These are phyloP conservation scores for Ceratocystiopsis minuta DNA, from an alignment of 2,329 filamentous ascomycete species.

Conservation along the genomic window DNA sequence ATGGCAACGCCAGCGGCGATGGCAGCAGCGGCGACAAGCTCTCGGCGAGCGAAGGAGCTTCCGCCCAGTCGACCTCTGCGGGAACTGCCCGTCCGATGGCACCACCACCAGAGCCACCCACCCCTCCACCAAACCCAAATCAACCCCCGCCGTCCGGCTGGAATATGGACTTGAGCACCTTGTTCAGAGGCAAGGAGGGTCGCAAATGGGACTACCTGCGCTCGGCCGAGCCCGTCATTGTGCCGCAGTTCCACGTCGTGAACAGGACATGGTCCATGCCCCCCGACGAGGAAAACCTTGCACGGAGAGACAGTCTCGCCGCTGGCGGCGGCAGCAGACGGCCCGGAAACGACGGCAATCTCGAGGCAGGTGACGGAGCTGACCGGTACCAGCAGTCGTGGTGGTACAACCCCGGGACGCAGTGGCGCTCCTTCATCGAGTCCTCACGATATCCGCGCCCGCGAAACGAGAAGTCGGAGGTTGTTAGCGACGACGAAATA, in stretches of 20 bases:
- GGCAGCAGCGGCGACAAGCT: too few species aligned
- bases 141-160: too few species aligned
- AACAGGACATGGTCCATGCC: not conserved
- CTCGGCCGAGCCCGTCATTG: slow-evolving; percentile 40
- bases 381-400: slow-evolving; percentile 1
- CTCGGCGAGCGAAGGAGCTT: too few species aligned
- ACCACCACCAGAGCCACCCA: too few species aligned
- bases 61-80: too few species aligned
- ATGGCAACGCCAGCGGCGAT: too few species aligned
- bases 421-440: slow-evolving; percentile 35
- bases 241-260: slow-evolving; percentile 18
- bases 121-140: slow-evolving; percentile 15
- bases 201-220: slow-evolving; percentile 40
- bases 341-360: not conserved
- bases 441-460: slow-evolving; percentile 34
- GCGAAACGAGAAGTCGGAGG: slow-evolving; percentile 27
- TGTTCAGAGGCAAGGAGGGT: slow-evolving; percentile 28
- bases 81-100: too few species aligned
- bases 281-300: not conserved
- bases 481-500: slow-evolving; percentile 28
- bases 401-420: slow-evolving; percentile 18
- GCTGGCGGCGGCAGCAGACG: not conserved
- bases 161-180: too few species aligned
- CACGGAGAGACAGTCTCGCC: too few species aligned
- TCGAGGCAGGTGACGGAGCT: not conserved